Conservation (phyloP, 2,329 filamentous ascomycete species). For the Achaetomium macrosporum region DNA sequence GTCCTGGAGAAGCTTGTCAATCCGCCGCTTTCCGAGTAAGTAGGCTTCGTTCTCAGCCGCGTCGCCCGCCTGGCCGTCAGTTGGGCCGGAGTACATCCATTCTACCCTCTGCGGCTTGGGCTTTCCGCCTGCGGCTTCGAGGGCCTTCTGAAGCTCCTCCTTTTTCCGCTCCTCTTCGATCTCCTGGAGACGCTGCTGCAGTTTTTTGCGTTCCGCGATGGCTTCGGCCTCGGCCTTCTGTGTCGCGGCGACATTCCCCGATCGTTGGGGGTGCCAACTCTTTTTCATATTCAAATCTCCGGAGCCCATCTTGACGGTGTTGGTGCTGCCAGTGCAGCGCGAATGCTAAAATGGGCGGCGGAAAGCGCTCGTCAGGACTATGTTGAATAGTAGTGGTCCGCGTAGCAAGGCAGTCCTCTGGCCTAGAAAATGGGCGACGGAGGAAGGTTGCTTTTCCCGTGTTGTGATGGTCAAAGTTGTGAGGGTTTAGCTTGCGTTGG, state of each 20-base stretch:
- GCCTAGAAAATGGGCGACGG: no score
- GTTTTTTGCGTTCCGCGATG: conserved; percentile 89
- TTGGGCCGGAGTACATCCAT: conserved; percentile 96
- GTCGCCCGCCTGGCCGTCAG: conserved; percentile 66
- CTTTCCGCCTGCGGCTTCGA: conserved; percentile 84
- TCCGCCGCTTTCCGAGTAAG: conserved; percentile 82
- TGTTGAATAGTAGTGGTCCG: no score
- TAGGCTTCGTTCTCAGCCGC: conserved; percentile 92
- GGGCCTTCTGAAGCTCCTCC: conserved; percentile 83
- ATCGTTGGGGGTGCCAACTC: conserved; percentile 86
- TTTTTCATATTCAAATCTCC: conserved; percentile 94
- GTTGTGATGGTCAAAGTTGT: background rate
- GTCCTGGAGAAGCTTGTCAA: conserved; percentile 75
- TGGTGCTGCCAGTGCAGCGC: conserved; percentile 17
- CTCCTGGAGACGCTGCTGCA: conserved; percentile 86
- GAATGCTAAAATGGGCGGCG: background rate
- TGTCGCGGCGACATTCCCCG: conserved; percentile 65
- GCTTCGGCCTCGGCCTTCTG: conserved; percentile 81
- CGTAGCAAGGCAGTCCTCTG: no score
- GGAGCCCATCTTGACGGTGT: conserved; percentile 62
- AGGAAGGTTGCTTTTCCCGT: background rate
- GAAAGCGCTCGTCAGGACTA: background rate
- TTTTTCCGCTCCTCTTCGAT: conserved; percentile 89
- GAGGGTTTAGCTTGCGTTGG: no score
- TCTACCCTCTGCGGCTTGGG: conserved; percentile 72